Base-by-base conservation (phyloP, 352 stramenopile genomes). In the Phytophthora hibernalis region DNA sequence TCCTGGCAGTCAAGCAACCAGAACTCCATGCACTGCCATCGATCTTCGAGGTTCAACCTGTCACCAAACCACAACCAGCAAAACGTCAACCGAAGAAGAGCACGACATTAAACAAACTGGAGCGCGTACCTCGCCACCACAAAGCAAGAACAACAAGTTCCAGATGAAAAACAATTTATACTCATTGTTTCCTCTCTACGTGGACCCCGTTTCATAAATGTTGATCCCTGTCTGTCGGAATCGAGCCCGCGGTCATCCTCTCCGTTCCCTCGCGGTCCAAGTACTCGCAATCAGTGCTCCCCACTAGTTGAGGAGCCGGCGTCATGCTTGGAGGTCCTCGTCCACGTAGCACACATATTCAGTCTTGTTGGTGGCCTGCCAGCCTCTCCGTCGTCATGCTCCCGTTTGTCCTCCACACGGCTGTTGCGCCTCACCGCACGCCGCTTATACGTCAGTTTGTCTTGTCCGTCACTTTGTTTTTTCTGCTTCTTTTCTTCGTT, bases 1-100 rank as follows among this genome's bases (percentile, higher is more conserved):
- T 97, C 62, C 70, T 99, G 38, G 67, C 92, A 56, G 76, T 90
- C 24, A 96, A 98, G 54, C 61, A 98, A 64, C 55, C 68, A 0
- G 59, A 87, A 21, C 89, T 98, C 5, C 49, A 65, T 21, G 61
- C 59, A 1, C 48, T 66, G 1, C 31, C 54, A 1, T 67, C 54
- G 49, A 70, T 70, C n/a, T 71, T 61, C 20, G 31, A 60, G 21
- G 38, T 60, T 8, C 45, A 70, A 59, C 38, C 59, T 57, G 48
- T 54, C 24, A 48, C 31, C 33, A 61, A 60, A n/a, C 10, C 31
- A 55, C 44, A 53, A 28, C 13, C 28, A 56, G 30, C 13, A 61
- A 30, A 42, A 6, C 24, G 20, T 22, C 62, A 49, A 28, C 21
- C 15, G 0, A 66, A 43, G n/a, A 65, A 47, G 26, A 55, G 20